Evolutionary conservation across 306 rosid genomes (phyloP), one percentile per base, ranked within the genome.

Genomic region (Begonia peltatifolia): DNA sequence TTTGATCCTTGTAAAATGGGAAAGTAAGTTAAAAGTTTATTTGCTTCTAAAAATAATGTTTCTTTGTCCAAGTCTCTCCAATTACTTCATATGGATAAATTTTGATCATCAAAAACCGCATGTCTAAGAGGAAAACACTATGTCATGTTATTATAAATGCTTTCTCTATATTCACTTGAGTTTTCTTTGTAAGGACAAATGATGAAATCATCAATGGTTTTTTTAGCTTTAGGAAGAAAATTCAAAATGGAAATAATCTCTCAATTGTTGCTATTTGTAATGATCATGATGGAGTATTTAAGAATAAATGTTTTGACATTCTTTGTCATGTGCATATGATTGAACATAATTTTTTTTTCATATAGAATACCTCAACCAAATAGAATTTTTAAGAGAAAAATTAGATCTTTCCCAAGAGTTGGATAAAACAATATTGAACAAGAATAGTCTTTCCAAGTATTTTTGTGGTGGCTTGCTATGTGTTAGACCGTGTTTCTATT

Each of bases 1-100:
- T 46, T 53, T 30, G n/a, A 46, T 22, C 23, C 46, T 4, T 50
- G 57, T 51, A 20, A 60, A 60, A 10, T 38, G 6, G 65, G 65
- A 1, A 17, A 60, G 50, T 38, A 60, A 60, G 18, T 7, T 3
- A 60, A 60, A 16, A 9, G 42, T 5, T 17, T 22, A 6, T 51
- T 38, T 41, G 12, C 42, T 12, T 3, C 9, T 7, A 53, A 53
- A 14, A 53, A 52, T 4, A 2, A 3, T 2, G 35, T 62, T 16
- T 30, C 53, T 7, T 12, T 46, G 0, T 8, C 53, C 6, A 52
- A 46, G 4, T 44, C 43, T 18, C 8, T 46, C 5, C n/a, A 61
- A 25, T 16, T 62, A 6, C 9, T 61, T 5, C 52, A 52, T 41
- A 16, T 53, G 15, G 53, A 52, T 11, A 52, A 53, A 1, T 53